Evolutionary conservation across 176 grass and related monocot species (phyloP).

Genomic region (Eleusine coracana): DNA sequence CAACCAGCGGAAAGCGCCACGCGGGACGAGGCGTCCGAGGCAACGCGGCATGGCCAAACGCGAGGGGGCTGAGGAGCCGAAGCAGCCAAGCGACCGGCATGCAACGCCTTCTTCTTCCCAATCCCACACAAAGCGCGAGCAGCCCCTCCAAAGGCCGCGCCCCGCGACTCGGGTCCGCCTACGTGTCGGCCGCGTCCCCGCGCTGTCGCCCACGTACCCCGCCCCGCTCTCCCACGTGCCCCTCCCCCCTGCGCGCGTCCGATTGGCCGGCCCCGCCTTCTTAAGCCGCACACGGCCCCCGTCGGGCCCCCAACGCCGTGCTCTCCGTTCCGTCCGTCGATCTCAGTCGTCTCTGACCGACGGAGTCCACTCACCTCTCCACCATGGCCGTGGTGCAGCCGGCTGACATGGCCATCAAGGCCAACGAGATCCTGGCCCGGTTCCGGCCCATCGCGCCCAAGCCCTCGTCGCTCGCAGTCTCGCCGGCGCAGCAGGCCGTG

Average conservation of each 20-base stretch:
- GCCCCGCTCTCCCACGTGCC: slow-evolving; percentile 61
- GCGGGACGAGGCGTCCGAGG: slow-evolving; percentile 39
- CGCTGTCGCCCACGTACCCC: slow-evolving; percentile 85
- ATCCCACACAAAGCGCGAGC: not conserved
- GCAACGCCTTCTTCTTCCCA: not conserved
- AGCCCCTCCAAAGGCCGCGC: slow-evolving; percentile 32
- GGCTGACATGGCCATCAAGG: slow-evolving; percentile 78
- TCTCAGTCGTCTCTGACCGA: not conserved
- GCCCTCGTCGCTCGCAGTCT: slow-evolving; percentile 41
- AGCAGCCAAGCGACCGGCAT: slow-evolving; percentile 34
- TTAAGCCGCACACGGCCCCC: slow-evolving; percentile 33
- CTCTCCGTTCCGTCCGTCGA: slow-evolving; percentile 2
- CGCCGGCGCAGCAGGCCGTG: not conserved
- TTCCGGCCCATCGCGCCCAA: slow-evolving; percentile 96
- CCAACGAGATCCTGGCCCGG: slow-evolving; percentile 89
- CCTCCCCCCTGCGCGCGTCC: slow-evolving; percentile 70
- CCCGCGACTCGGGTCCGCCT: slow-evolving; percentile 46
- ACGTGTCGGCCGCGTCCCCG: slow-evolving; percentile 70
- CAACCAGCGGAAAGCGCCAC: slow-evolving; percentile 30
- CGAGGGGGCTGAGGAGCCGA: slow-evolving; percentile 2
- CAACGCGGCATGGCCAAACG: slow-evolving; percentile 27
- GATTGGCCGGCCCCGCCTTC: slow-evolving; percentile 66
- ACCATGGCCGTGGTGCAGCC: slow-evolving; percentile 71
- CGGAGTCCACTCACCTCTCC: too few relatives aligned
- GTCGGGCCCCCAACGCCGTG: slow-evolving; percentile 13